Evolutionary conservation across 208 protist genomes (phyloP), one percentile per base, ranked within the genome.

Genomic region (Borovskyia barvae): DNA sequence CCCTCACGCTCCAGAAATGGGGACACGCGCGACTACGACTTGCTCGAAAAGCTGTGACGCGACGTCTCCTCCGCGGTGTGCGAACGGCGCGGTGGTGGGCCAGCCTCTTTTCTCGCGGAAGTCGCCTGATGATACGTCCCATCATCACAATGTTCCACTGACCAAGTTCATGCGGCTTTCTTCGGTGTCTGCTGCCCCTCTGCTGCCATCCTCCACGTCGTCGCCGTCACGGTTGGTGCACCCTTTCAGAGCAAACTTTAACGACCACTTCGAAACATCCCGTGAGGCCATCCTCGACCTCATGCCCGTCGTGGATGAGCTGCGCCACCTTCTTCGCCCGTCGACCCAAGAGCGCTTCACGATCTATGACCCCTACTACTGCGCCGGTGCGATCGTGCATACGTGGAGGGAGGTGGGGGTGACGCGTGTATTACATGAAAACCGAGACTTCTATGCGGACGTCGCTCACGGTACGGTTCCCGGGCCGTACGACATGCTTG

Each of bases 331-430:
- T n/a, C 52, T 72, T 45, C 70, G 84, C 1, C 80, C 75, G 14
- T 78, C 64, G 5, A 62, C 70, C 1, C 72, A 72, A 3, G 74
- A 85, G 41, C 32, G 30, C 22, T 75, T 96, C 25, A 78, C 76
- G 17, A 56, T 95, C 6, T 94, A 94, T 72, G 87, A 93, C 68
- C 92, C 89, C 5, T 95, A 95, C 57, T 97, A 85, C 75, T 94
- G 89, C 79, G 53, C 70, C 39, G 89, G 89, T 29, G 50, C 64
- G 15, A 75, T 94, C 3, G 61, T 72, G 20, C 5, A 25, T 7
- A 66, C 70, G 25, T 85, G 90, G 65, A 32, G 32, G 5, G 50
- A 5, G 15, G 75, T 94, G 5, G 89, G 85, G 2, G 64, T 95
- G 25, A 22, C 45, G 5, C 35, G 59, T n/a, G 85, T 95, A n/a